Conservation (phyloP, 805 yeast genomes). For the Candida oleophila region DNA sequence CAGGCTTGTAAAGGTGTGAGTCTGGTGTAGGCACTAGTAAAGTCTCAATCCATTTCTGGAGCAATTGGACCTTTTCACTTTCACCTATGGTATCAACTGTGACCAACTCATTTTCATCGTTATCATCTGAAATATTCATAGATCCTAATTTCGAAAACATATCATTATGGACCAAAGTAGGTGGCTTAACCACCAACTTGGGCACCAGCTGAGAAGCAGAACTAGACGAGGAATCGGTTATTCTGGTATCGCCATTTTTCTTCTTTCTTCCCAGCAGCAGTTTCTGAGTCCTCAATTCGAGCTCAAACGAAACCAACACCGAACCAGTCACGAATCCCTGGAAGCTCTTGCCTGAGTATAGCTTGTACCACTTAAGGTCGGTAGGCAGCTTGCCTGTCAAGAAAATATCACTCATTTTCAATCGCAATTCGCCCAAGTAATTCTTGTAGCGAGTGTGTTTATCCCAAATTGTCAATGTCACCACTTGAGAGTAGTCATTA, state of each 20-base stretch:
- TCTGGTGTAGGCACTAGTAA: conserved; percentile 24
- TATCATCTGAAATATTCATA: conserved; percentile 8
- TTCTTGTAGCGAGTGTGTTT: conserved; percentile 33
- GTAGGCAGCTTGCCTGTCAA: conserved; percentile 11
- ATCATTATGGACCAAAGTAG: conserved; percentile 8
- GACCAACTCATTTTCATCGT: conserved; percentile 4
- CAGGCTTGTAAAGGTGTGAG: conserved; percentile 15
- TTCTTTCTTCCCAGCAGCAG: conserved; percentile 1
- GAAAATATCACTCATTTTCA: conserved; percentile 30
- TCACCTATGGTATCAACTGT: conserved; percentile 7
- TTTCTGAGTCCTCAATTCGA: conserved; percentile 21
- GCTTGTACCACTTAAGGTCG: conserved; percentile 44
- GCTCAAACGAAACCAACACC: conserved; percentile 40
- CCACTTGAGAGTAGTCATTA: conserved; percentile 27
- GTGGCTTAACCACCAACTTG: conserved; percentile 14
- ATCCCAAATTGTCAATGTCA: conserved; percentile 40
- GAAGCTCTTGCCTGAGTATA: conserved; percentile 38
- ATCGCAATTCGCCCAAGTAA: conserved; percentile 41
- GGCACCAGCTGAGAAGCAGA: neutral
- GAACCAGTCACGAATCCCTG: conserved; percentile 51
- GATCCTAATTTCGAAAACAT: conserved; percentile 7
- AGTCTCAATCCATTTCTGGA: conserved; percentile 27
- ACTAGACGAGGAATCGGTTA: neutral
- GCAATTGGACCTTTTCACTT: conserved; percentile 11
- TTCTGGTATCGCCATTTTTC: neutral